Conservation (phyloP, 257 asterid species). For the Voacanga thouarsii region DNA sequence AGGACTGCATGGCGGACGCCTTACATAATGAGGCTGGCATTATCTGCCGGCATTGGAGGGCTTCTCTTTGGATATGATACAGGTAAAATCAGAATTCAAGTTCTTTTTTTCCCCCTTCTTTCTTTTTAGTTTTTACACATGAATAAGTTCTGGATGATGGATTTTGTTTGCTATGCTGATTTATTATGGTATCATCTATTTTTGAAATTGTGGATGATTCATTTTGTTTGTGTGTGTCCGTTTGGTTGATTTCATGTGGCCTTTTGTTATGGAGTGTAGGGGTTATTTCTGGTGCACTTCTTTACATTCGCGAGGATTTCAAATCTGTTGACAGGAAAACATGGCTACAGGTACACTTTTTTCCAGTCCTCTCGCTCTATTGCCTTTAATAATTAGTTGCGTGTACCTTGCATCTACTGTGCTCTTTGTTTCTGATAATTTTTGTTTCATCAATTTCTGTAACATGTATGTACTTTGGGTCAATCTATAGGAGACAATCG, state of each 20-base stretch:
- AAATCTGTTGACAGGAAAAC: slow-evolving; percentile 29
- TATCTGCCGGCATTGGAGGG: slow-evolving; percentile 43
- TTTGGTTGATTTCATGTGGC: not conserved
- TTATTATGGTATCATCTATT: too few species aligned
- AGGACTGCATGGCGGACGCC: slow-evolving; percentile 33
- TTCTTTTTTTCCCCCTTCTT: not conserved
- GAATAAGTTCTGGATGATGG: too few species aligned
- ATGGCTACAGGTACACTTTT: slow-evolving; percentile 30
- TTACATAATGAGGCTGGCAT: slow-evolving; percentile 37
- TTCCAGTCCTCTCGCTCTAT: not conserved
- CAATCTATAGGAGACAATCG: slow-evolving; percentile 48
- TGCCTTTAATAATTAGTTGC: not conserved
- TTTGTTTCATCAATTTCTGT: not conserved
- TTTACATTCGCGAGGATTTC: slow-evolving; percentile 39
- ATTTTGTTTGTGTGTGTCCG: not conserved
- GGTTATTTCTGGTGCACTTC: slow-evolving; percentile 46
- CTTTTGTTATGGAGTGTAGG: slow-evolving; percentile 4
- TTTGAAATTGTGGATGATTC: not conserved
- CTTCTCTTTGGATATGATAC: slow-evolving; percentile 40
- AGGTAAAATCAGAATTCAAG: slow-evolving; percentile 1
- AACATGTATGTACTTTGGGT: not conserved
- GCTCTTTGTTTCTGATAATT: not conserved
- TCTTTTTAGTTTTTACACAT: not conserved
- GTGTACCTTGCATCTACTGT: not conserved
- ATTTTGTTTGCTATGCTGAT: too few species aligned